Evolutionary conservation across 495 filamentous ascomycete genomes (phyloP), one percentile per base, ranked within the genome.

Genomic region (Tuber aestivum): DNA sequence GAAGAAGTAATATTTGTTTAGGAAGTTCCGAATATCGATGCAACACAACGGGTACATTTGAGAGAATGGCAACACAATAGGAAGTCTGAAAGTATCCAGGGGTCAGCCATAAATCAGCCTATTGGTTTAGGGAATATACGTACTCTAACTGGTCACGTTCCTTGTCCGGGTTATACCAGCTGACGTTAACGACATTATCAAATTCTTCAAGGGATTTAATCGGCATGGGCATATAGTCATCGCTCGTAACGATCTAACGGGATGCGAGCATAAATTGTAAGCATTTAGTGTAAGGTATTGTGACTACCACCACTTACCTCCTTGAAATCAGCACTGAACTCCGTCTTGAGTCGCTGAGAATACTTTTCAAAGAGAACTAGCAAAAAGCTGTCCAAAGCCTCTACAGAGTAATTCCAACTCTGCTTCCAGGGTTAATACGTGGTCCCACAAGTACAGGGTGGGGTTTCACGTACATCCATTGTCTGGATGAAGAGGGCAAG

Each of bases 181-280:
- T 95, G 72, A 97, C 93, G 74, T 91, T 93, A 78, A 97, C 89
- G 38, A 99, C 94, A 80, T 97, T 96, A 77, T 97, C 92, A 83
- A 96, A 97, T 80, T 97, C 94, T 74, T 96, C 94, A n/a, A 87
- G 78, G 38, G 90, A 92, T 76, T 92, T 90, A 80, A 97, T 96
- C 9, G 92, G 91, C 96, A 99, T 98, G 32, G 96, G 96, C 94
- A 98, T 97, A 84, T 98, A 99, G 83, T 99, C 95, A 83, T 99
- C 95, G 20, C 94, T 97, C 18, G 91, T 92, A 41, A 99, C 93
- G 83, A 97, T 97, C 90, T 95, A 75, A 69, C 45, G 9, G n/a
- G 27, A 16, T 9, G 41, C 18, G 48, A 45, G 69, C 65, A 68
- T 77, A 23, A 42, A 20, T 40, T 40, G 45, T 23, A 65, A 45